phyloP scores from a whole-genome alignment of 164 flowering plant genomes.

The Magnolia changhungtana region DNA sequence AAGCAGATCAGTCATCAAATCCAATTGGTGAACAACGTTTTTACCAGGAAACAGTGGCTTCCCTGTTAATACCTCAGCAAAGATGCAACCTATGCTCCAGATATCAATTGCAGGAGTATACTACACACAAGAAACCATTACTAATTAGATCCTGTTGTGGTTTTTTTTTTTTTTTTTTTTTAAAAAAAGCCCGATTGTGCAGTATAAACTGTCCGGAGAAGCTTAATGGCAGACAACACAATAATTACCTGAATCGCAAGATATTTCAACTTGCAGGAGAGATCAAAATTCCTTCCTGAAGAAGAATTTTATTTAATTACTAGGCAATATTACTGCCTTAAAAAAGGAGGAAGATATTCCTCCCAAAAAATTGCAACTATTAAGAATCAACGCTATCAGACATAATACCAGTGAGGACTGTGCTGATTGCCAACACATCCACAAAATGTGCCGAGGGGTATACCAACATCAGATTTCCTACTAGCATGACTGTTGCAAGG shows the following conservation, averaged over 20 bases:
- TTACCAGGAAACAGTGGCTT: conserved; percentile 95
- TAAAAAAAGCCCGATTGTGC: not conserved
- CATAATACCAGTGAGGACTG: not conserved
- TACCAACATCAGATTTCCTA: not conserved
- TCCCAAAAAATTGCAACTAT: not conserved
- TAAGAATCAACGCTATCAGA: not conserved
- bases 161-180: not conserved
- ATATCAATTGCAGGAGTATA: conserved; percentile 96
- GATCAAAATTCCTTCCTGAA: conserved; percentile 27
- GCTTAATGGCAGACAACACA: conserved; percentile 16
- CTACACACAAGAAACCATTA: conserved; percentile 37
- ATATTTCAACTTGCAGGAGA: conserved; percentile 26
- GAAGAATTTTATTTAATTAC: conserved; percentile 17
- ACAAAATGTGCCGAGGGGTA: not conserved
- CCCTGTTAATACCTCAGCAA: conserved; percentile 90
- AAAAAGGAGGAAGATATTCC: not conserved
- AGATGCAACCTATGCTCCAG: conserved; percentile 98
- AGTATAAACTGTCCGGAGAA: conserved; percentile 2
- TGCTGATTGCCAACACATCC: not conserved
- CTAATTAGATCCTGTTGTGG: not conserved
- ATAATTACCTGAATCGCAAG: conserved; percentile 21
- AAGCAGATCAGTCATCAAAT: conserved; percentile 93
- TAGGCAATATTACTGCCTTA: not conserved
- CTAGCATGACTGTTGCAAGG: not conserved
- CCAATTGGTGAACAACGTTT: conserved; percentile 95